Evolutionary conservation across 2,329 filamentous ascomycete species (phyloP).

Genomic region (Sporothrix schenckii): DNA sequence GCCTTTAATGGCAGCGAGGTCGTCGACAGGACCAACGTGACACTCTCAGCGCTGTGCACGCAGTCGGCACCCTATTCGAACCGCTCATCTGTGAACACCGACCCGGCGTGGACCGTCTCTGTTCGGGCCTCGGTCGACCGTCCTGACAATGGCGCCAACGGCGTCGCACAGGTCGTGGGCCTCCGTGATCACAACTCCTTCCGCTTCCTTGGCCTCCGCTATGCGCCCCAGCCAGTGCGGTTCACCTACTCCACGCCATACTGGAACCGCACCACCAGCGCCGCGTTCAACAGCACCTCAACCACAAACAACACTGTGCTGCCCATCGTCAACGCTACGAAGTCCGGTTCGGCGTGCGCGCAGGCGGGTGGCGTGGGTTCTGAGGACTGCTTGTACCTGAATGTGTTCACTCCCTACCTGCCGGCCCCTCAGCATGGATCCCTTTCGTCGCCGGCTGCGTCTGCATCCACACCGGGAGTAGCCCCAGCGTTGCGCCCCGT

Average conservation of each 20-base stretch:
- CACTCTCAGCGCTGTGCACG: conserved; percentile 48
- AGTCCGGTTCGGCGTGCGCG: conserved; percentile 47
- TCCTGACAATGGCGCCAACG: conserved; percentile 28
- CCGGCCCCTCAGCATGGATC: conserved; percentile 36
- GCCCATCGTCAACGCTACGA: conserved; percentile 42
- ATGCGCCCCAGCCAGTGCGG: conserved; percentile 49
- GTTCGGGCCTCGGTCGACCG: conserved; percentile 47
- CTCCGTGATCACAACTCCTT: conserved; percentile 54
- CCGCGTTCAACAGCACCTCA: conserved; percentile 39
- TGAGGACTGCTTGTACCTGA: conserved; percentile 55
- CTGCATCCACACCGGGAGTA: neutral
- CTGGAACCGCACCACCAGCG: conserved; percentile 31
- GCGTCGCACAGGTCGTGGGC: conserved; percentile 42
- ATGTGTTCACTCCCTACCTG: conserved; percentile 50
- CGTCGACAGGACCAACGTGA: conserved; percentile 25
- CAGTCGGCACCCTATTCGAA: conserved; percentile 50
- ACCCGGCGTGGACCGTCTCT: conserved; percentile 45
- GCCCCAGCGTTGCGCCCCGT: conserved; percentile 44
- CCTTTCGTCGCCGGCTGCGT: neutral
- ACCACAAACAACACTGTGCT: conserved; percentile 28
- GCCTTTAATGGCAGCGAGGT: conserved; percentile 26
- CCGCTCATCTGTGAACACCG: conserved; percentile 41
- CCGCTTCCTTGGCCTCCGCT: conserved; percentile 55
- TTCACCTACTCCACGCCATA: conserved; percentile 51
- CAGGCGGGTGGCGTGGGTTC: conserved; percentile 45